Percentiles rank a stretch among this genome's conserved stretches.
phyloP scores from a whole-genome alignment of 345 rosid species.

The Linum trigynum region DNA sequence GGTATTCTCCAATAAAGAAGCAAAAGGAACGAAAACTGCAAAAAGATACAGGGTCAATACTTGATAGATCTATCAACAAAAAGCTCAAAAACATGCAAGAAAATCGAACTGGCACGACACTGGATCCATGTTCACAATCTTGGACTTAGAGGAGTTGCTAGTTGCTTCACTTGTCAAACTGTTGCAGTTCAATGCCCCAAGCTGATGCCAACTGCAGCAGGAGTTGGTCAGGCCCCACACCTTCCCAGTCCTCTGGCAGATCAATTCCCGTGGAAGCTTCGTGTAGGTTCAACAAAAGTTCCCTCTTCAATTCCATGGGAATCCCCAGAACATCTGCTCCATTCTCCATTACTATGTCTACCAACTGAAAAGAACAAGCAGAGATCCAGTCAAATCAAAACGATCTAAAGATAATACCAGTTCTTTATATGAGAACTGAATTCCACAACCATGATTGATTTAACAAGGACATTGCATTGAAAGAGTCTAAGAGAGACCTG shows the following conservation, averaged over 20 bases:
- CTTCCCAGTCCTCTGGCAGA: slow-evolving; percentile 95
- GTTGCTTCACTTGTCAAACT: slow-evolving; percentile 31
- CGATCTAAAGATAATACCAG: too few relatives aligned
- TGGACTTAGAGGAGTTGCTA: neutral
- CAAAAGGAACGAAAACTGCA: too few relatives aligned
- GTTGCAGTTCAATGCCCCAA: slow-evolving; percentile 79
- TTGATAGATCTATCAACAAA: too few relatives aligned
- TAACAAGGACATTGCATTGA: neutral
- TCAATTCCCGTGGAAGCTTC: slow-evolving; percentile 66
- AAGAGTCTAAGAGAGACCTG: too few relatives aligned
- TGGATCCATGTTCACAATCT: too few relatives aligned
- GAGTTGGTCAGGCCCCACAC: slow-evolving; percentile 66
- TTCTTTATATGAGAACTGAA: too few relatives aligned
- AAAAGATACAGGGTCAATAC: too few relatives aligned
- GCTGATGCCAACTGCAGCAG: slow-evolving; percentile 79
- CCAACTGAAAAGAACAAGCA: slow-evolving; percentile 37
- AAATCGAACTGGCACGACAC: too few relatives aligned
- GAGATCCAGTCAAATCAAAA: slow-evolving; percentile 4
- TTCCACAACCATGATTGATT: too few relatives aligned
- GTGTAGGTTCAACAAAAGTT: slow-evolving; percentile 60
- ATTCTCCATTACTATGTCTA: slow-evolving; percentile 66
- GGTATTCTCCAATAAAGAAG: too few relatives aligned
- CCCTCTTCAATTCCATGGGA: slow-evolving; percentile 79
- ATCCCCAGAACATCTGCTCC: slow-evolving; percentile 61
- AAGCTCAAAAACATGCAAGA: too few relatives aligned